Evolutionary conservation across 768 basidiomycete genomes (phyloP).

Genomic region (Aureoboletus auriporus): DNA sequence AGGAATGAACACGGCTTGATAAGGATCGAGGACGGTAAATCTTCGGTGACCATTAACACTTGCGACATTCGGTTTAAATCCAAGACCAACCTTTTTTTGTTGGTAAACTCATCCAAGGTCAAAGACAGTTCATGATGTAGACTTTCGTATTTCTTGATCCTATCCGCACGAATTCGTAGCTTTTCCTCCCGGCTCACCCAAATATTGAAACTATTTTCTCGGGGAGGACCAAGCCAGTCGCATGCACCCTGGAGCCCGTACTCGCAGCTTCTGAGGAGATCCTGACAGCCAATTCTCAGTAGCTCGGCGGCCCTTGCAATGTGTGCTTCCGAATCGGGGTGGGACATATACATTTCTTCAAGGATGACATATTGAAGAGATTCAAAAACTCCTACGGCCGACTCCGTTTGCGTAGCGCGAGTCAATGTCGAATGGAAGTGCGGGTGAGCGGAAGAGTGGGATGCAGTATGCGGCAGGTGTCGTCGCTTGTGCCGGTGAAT

Average conservation of each 20-base stretch:
- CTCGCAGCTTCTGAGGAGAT: constrained; percentile 44
- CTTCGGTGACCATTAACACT: constrained; percentile 30
- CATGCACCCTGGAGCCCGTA: constrained; percentile 38
- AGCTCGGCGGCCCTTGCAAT: constrained; percentile 42
- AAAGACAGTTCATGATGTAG: constrained; percentile 34
- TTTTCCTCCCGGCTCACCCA: constrained; percentile 32
- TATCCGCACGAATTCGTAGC: constrained; percentile 29
- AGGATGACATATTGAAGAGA: constrained; percentile 66
- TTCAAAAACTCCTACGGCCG: constrained; percentile 71
- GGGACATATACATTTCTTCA: constrained; percentile 50
- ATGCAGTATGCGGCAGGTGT: constrained; percentile 9
- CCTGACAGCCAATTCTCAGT: constrained; percentile 49
- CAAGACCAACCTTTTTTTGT: constrained; percentile 44
- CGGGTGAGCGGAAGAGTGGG: constrained; percentile 28
- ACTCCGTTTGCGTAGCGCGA: constrained; percentile 36
- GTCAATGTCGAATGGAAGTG: constrained; percentile 37
- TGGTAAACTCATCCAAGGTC: constrained; percentile 44
- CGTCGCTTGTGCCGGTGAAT: constrained; percentile 5
- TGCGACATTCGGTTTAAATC: not conserved
- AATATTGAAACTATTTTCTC: constrained; percentile 35
- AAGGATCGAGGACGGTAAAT: constrained; percentile 54
- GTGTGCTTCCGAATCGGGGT: constrained; percentile 43
- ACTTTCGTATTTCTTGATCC: constrained; percentile 35
- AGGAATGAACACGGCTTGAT: constrained; percentile 46
- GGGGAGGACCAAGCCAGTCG: constrained; percentile 47